Conservation (phyloP, 495 filamentous ascomycete species). For the Aspergillus taichungensis region DNA sequence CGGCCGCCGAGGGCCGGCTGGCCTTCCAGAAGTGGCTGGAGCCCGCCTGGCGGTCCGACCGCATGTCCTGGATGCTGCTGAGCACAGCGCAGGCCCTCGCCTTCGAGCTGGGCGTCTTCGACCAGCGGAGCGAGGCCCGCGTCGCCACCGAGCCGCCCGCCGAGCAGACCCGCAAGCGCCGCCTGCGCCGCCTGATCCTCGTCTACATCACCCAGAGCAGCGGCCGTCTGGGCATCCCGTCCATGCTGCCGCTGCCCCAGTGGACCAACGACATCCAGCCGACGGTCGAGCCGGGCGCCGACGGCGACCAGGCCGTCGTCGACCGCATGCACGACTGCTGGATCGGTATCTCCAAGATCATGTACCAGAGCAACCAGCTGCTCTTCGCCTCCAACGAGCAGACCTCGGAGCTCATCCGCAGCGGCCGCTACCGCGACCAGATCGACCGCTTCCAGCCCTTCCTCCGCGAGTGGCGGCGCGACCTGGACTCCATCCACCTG, state of each 20-base stretch:
- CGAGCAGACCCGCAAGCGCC: slow-evolving; percentile 68
- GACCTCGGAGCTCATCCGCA: slow-evolving; percentile 79
- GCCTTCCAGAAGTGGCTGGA: slow-evolving; percentile 92
- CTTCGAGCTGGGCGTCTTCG: slow-evolving; percentile 92
- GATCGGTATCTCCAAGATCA: slow-evolving; percentile 81
- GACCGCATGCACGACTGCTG: slow-evolving; percentile 76
- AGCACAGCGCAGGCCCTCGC: slow-evolving; percentile 83
- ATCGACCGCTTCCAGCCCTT: slow-evolving; percentile 76
- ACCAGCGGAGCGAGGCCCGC: slow-evolving; percentile 55
- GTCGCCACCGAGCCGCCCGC: slow-evolving; percentile 41
- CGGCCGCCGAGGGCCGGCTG: slow-evolving; percentile 46
- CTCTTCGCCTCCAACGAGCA: slow-evolving; percentile 76
- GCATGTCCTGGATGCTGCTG: slow-evolving; percentile 98
- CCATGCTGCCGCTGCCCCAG: slow-evolving; percentile 67
- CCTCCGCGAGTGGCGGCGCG: slow-evolving; percentile 62
- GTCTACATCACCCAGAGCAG: slow-evolving; percentile 87
- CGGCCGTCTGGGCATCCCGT: slow-evolving; percentile 86
- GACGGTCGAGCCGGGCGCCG: slow-evolving; percentile 14
- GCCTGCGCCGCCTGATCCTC: slow-evolving; percentile 75
- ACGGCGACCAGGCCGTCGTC: slow-evolving; percentile 24
- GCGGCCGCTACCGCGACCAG: slow-evolving; percentile 66
- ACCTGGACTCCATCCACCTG: slow-evolving; percentile 62
- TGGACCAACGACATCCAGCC: slow-evolving; percentile 45
- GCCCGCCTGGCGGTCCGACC: slow-evolving; percentile 90
- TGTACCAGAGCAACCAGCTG: slow-evolving; percentile 76